phyloP scores from a whole-genome alignment of 2,329 filamentous ascomycete genomes.

The Fusarium newnesense region DNA sequence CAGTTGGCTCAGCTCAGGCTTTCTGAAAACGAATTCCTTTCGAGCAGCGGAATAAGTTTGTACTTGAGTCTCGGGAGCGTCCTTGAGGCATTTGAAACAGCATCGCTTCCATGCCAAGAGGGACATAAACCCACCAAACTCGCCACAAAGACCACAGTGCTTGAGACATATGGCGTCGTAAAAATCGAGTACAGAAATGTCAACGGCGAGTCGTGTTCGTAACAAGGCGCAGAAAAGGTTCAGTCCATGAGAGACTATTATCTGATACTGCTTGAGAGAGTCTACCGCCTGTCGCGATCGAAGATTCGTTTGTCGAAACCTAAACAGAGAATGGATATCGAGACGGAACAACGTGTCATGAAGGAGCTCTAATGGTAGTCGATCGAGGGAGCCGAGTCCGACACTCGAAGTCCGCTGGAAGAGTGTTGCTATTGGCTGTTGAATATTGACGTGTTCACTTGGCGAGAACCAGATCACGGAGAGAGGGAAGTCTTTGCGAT shows the following conservation, averaged over 20 bases:
- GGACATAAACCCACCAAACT: conserved; percentile 42
- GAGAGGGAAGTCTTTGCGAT: neutral
- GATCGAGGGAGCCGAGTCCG: neutral
- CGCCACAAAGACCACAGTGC: conserved; percentile 41
- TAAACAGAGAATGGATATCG: conserved; percentile 48
- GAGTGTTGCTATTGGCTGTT: neutral
- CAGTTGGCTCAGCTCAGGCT: neutral
- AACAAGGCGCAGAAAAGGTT: conserved; percentile 49
- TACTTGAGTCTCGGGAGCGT: neutral
- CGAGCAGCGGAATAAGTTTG: neutral
- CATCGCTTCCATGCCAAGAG: conserved; percentile 45
- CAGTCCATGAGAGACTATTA: conserved; percentile 41
- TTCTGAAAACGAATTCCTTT: neutral
- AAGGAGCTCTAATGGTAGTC: neutral
- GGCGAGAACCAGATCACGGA: neutral
- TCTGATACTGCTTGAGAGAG: conserved; percentile 44
- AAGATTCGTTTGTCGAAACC: conserved; percentile 46
- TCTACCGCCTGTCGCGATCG: conserved; percentile 42
- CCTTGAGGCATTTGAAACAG: conserved; percentile 45
- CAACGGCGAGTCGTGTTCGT: conserved; percentile 42
- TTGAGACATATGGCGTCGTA: conserved; percentile 45
- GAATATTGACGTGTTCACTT: neutral
- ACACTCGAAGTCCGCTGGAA: neutral
- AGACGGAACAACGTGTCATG: conserved; percentile 42
- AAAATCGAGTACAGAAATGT: conserved; percentile 42